phyloP scores from a whole-genome alignment of 2,329 filamentous ascomycete species.

The Helotiales sp. region DNA sequence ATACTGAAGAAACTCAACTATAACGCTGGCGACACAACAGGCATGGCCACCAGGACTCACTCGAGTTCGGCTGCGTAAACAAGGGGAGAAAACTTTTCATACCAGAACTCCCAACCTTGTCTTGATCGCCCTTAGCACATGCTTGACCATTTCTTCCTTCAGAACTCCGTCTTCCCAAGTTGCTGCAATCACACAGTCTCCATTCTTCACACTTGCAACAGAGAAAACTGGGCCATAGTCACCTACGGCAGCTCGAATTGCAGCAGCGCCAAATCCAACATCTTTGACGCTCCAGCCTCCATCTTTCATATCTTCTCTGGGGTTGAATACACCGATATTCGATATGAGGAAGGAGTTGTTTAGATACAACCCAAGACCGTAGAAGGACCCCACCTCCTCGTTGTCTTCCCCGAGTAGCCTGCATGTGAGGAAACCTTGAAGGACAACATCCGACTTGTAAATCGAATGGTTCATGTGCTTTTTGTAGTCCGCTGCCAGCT shows the following conservation, averaged over 20 bases:
- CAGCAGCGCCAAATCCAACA: conserved; percentile 24
- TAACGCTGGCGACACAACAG: neutral
- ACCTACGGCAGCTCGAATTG: conserved; percentile 20
- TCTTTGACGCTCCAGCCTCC: conserved; percentile 25
- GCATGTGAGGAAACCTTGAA: conserved; percentile 19
- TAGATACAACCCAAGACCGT: conserved; percentile 16
- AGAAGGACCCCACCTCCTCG: conserved; percentile 24
- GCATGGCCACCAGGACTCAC: neutral
- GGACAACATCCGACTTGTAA: conserved; percentile 11
- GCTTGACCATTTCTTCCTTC: conserved; percentile 23
- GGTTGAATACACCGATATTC: conserved; percentile 27
- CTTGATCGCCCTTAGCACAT: conserved; percentile 13
- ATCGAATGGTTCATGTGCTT: conserved; percentile 17
- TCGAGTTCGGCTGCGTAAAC: neutral
- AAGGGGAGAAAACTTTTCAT: neutral
- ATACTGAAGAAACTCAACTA: neutral
- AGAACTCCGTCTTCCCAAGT: conserved; percentile 27
- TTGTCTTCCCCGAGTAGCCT: conserved; percentile 27
- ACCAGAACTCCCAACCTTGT: conserved; percentile 18
- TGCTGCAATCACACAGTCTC: conserved; percentile 27
- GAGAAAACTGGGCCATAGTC: conserved; percentile 25
- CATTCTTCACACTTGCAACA: conserved; percentile 20
- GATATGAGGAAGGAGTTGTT: conserved; percentile 28
- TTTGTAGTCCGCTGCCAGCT: conserved; percentile 26
- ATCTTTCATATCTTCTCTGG: conserved; percentile 10